These are phyloP conservation scores for Corinectria fuckeliana DNA, from an alignment of 2,329 filamentous ascomycete genomes.

Conservation along the genomic window DNA sequence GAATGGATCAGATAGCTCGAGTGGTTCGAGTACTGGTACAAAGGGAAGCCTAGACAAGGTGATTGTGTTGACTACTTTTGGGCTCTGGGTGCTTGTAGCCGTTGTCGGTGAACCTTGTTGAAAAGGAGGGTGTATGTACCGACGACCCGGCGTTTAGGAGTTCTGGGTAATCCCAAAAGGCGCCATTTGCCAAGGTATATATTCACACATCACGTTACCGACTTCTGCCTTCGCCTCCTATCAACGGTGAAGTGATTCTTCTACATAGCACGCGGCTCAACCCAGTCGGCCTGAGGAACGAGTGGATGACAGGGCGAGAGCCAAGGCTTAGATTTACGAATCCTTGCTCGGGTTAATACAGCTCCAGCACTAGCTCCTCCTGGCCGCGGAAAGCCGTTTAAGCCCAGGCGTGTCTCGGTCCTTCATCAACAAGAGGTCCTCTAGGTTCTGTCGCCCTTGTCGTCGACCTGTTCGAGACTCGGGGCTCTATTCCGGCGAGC, in stretches of 20 bases:
- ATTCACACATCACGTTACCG: background rate
- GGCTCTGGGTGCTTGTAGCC: slow-evolving; percentile 14
- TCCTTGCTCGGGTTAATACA: background rate
- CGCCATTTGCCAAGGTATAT: too few relatives aligned
- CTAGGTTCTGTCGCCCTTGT: background rate
- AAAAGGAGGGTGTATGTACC: background rate
- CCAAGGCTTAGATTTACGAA: background rate
- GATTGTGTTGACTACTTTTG: background rate
- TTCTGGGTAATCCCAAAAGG: background rate
- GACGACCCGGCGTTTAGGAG: background rate
- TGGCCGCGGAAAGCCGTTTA: background rate
- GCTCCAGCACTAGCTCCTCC: background rate
- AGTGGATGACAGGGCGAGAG: too few relatives aligned
- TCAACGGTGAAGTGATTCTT: background rate
- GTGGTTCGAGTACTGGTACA: slow-evolving; percentile 10
- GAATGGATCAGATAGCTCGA: slow-evolving; percentile 4
- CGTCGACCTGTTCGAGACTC: background rate
- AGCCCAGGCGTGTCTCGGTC: background rate
- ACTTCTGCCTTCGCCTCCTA: background rate
- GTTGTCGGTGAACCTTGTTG: background rate
- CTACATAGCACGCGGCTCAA: background rate
- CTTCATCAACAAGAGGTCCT: background rate
- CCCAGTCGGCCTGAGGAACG: background rate
- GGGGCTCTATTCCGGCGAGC: background rate
- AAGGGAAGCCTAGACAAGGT: background rate